These are phyloP conservation scores for Polychaeton citri DNA, from an alignment of 2,329 filamentous ascomycete species.

Conservation along the genomic window DNA sequence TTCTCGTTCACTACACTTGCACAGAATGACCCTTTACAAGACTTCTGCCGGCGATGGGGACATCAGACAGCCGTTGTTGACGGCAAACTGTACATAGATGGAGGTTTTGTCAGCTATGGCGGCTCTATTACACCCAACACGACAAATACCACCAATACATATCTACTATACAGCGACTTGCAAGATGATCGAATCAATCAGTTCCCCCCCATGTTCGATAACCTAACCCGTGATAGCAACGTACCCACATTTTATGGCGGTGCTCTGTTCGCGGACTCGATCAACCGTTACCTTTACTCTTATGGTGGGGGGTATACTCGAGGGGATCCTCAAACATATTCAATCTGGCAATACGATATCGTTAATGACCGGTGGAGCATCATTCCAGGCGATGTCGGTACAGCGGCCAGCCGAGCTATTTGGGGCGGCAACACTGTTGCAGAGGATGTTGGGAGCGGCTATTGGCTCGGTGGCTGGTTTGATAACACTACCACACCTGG, in stretches of 20 bases:
- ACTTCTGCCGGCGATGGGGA: slow-evolving; percentile 37
- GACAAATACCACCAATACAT: slow-evolving; percentile 43
- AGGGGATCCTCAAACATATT: slow-evolving; percentile 30
- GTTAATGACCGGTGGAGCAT: slow-evolving; percentile 43
- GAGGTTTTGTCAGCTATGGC: slow-evolving; percentile 42
- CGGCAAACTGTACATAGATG: slow-evolving; percentile 48
- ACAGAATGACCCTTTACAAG: slow-evolving; percentile 33
- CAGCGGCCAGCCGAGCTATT: slow-evolving; percentile 26
- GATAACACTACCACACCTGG: slow-evolving; percentile 39
- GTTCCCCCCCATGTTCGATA: slow-evolving; percentile 42
- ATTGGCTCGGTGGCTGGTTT: slow-evolving; percentile 51
- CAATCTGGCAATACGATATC: slow-evolving; percentile 46
- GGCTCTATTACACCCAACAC: slow-evolving; percentile 35
- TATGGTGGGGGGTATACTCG: slow-evolving; percentile 45
- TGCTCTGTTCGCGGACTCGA: slow-evolving; percentile 45
- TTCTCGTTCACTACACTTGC: not conserved
- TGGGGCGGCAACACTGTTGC: slow-evolving; percentile 23
- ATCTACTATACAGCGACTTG: slow-evolving; percentile 46
- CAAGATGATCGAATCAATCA: slow-evolving; percentile 18
- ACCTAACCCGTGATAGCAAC: slow-evolving; percentile 45
- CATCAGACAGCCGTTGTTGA: slow-evolving; percentile 50
- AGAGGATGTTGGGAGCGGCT: slow-evolving; percentile 42
- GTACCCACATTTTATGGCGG: slow-evolving; percentile 40
- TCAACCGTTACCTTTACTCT: slow-evolving; percentile 51
- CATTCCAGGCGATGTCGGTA: slow-evolving; percentile 38